Base-by-base conservation (phyloP, 371 early-diverging fungal genomes). In the Basidiobolus heterosporus region DNA sequence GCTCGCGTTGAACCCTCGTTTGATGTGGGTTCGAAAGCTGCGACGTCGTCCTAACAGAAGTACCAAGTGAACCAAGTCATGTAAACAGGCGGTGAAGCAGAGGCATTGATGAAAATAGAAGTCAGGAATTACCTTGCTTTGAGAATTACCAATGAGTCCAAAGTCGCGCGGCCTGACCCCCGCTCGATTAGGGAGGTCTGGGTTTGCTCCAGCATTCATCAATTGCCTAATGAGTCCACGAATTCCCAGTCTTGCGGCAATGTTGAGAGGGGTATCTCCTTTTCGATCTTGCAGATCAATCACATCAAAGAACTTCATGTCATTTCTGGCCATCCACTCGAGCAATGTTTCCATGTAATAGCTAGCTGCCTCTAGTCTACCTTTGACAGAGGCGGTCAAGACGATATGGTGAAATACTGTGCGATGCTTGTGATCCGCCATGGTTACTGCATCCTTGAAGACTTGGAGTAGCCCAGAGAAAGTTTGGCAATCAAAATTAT, bases 361-460 rank as follows among this genome's bases (percentile, higher is more conserved):
- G 18, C 77, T 64, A 0, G 82, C 75, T 1, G 91, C 82, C 45
- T 74, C 69, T 1, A 75, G 74, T 24, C 84, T 78, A 2, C 84
- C 85, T 18, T 79, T 74, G 51, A 70, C 65, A 8, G 76, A 80
- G 0, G 91, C 73, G 0, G 84, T 79, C 1, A 78, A 58, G 0
- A 85, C 82, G n/a, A 88, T 79, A 55, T 96, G 95, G 56, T 96
- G 97, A 24, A 96, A 76, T 5, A 94, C 88, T 0, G 91, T 88
- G 50, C 88, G 82, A 47, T 79, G 74, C 42, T 74, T 68, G 47
- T 75, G 72, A 63, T 96, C 97, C 5, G 76, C 72, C 44, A 79
- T 60, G 24, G 77, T 74, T 19, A 93, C 74, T 4, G 83, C 75
- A 30, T 81, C 74, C 51, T 78, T 75, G 20, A 95, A 65, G 16